Base-by-base conservation (phyloP, 1,284 basidiomycete species). In the Ceratobasidium theobromae region DNA sequence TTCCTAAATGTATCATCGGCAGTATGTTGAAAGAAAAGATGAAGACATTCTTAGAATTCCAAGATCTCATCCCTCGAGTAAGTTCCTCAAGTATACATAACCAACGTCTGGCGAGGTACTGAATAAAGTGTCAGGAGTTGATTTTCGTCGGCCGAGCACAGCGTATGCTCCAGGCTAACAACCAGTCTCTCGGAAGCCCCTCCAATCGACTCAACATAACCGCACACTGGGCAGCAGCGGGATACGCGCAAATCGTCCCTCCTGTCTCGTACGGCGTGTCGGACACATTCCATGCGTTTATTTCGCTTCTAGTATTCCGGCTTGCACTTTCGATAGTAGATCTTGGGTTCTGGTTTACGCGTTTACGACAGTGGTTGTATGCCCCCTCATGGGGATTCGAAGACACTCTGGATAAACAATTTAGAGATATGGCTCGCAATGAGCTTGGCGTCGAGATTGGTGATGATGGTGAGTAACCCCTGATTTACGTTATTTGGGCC, bases 391-490 rank as follows among this genome's bases (percentile, higher is more conserved):
- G 69, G n/a, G 75, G 75, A 4, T 77, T 75, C 70, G 75, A 76
- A 68, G 74, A 76, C 54, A 65, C 72, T 41, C 69, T 78, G 25
- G 76, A 77, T 67, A 71, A 73, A 57, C 75, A 77, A 60, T 75
- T 78, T 58, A 75, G 75, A 67, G 72, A 74, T 38, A 78, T 81
- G 76, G 80, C 80, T 0, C 74, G 75, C 58, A 76, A 77, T 32
- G 79, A 81, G 70, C 78, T 81, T 67, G 79, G 79, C 0, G 77
- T 81, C 53, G 79, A 81, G 67, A 71, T 80, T 28, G 77, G 78
- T 62, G 76, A 78, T 65, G 69, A 70, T 12, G 77, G 58, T 62
- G 48, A 52, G 58, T 62, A 35, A 25, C 40, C n/a, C 14, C 12
- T 33, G 48, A 25, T 62, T 60, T 62, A 62, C 58, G 58, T 62